These are phyloP conservation scores for Ophiosphaerella herpotricha DNA, from an alignment of 2,329 filamentous ascomycete species.

Conservation along the genomic window DNA sequence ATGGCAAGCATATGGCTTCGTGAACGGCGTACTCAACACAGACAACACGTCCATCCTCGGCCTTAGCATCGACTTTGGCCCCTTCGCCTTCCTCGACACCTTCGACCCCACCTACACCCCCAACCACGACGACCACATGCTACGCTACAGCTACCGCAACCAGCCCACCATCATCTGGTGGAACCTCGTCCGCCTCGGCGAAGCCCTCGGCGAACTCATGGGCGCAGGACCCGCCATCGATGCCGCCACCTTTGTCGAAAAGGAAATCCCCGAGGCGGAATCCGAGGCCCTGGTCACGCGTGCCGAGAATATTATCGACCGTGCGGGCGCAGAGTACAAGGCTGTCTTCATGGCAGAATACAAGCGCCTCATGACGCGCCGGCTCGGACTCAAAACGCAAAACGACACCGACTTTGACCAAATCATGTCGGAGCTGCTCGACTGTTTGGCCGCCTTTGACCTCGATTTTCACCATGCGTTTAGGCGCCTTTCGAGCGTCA, in stretches of 20 bases:
- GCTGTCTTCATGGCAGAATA: constrained; percentile 87
- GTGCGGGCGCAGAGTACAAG: constrained; percentile 85
- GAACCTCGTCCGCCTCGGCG: constrained; percentile 91
- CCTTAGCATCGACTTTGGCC: constrained; percentile 90
- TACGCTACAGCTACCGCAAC: constrained; percentile 90
- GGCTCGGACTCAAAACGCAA: constrained; percentile 74
- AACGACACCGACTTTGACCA: constrained; percentile 77
- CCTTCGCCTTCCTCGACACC: constrained; percentile 96
- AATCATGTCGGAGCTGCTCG: constrained; percentile 80
- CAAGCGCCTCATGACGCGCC: constrained; percentile 77
- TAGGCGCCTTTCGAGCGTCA: constrained; percentile 71
- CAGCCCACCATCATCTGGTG: constrained; percentile 98
- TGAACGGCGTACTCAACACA: constrained; percentile 97
- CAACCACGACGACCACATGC: constrained; percentile 89
- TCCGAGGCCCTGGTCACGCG: constrained; percentile 73
- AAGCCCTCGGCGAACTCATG: constrained; percentile 85
- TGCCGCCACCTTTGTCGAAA: constrained; percentile 68
- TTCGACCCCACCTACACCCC: constrained; percentile 95
- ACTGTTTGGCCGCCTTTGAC: constrained; percentile 78
- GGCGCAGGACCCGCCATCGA: constrained; percentile 77
- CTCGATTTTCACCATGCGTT: constrained; percentile 97
- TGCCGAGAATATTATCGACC: constrained; percentile 82
- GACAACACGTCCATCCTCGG: constrained; percentile 95
- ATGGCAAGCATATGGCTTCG: constrained; percentile 99
- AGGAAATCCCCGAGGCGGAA: constrained; percentile 73